These are phyloP conservation scores for Boeremia lycopersici DNA, from an alignment of 2,329 filamentous ascomycete genomes.

Conservation along the genomic window DNA sequence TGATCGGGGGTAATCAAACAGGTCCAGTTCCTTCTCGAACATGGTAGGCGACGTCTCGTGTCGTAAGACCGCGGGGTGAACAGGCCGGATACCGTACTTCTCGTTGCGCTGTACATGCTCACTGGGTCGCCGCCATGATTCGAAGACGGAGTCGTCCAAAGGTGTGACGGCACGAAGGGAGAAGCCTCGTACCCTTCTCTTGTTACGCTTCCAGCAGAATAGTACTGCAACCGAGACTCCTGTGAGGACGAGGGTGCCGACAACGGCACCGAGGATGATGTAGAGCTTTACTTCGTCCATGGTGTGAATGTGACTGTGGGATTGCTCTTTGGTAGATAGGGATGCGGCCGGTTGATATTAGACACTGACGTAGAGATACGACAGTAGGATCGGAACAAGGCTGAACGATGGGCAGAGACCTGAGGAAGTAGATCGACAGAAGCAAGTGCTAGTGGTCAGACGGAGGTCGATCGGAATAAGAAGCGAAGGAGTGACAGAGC, in stretches of 20 bases:
- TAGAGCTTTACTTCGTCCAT: conserved; percentile 44
- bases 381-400: conserved; percentile 4
- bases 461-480: conserved; percentile 19
- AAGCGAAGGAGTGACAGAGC: conserved; percentile 19
- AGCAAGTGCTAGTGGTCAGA: conserved; percentile 20
- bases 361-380: conserved; percentile 1
- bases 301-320: conserved; percentile 4
- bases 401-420: conserved; percentile 10
- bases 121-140: conserved; percentile 49
- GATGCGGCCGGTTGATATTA: conserved; percentile 6
- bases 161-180: conserved; percentile 47
- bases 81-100: conserved; percentile 43
- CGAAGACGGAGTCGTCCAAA: conserved; percentile 49
- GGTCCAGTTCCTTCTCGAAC: conserved; percentile 43
- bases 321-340: conserved; percentile 1
- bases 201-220: conserved; percentile 42
- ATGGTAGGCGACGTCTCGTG: conserved; percentile 37
- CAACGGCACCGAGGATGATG: conserved; percentile 45
- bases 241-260: conserved; percentile 41
- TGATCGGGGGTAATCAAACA: conserved; percentile 36
- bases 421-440: conserved; percentile 10
- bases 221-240: conserved; percentile 36
- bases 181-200: conserved; percentile 43
- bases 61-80: conserved; percentile 33
- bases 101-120: conserved; percentile 45